Percentiles rank a stretch among this genome's conserved stretches.
Conservation (phyloP, 257 asterid species). For the Nicotiana tabacum region DNA sequence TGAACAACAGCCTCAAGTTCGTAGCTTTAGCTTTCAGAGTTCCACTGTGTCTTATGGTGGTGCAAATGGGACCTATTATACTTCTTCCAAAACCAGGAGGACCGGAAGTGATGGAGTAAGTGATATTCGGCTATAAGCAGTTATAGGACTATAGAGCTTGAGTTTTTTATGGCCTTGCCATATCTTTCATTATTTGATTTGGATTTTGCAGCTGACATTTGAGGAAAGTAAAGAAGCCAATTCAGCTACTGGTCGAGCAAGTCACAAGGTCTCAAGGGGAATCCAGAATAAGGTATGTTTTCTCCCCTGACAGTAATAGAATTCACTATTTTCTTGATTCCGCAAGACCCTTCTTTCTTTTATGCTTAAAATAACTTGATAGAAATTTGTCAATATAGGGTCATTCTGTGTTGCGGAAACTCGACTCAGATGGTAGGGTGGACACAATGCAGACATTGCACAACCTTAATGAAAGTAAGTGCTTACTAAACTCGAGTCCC, state of each 20-base stretch:
- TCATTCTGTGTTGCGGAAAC: constrained; percentile 72
- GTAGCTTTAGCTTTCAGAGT: constrained; percentile 70
- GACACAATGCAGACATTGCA: constrained; percentile 79
- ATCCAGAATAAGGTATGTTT: constrained; percentile 63
- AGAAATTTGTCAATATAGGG: constrained; percentile 47
- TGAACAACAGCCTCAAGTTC: constrained; percentile 48
- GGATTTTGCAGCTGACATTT: constrained; percentile 47
- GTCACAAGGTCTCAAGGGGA: constrained; percentile 68
- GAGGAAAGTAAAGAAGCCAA: constrained; percentile 91
- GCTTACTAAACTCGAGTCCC: not conserved
- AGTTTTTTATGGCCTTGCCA: not conserved
- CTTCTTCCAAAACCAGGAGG: constrained; percentile 70
- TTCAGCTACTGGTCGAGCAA: constrained; percentile 77
- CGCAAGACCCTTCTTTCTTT: not conserved
- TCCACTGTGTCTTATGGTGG: constrained; percentile 79
- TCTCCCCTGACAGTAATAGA: not conserved
- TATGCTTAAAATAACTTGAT: constrained; percentile 10
- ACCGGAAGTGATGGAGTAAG: constrained; percentile 86
- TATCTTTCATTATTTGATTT: constrained; percentile 12
- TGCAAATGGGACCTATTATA: constrained; percentile 69
- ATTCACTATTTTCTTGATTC: not conserved
- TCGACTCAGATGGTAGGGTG: constrained; percentile 81
- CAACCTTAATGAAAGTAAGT: constrained; percentile 73
- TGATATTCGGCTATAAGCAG: constrained; percentile 4
- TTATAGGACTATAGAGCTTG: not conserved